Evolutionary conservation across 257 asterid species (phyloP).

Genomic region (Solanum chilense): DNA sequence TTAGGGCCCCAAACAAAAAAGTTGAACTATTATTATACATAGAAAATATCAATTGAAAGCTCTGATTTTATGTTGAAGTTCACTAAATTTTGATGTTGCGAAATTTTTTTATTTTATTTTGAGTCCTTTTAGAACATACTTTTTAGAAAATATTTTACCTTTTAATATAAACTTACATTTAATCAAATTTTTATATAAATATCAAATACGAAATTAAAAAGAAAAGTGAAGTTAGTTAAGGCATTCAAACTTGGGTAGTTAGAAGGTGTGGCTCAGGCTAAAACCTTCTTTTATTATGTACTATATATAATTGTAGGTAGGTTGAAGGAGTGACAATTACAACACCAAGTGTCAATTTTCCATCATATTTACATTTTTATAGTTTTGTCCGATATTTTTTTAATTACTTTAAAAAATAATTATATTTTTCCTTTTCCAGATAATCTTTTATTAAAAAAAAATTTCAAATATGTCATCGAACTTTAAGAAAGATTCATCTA

Average conservation of each 20-base stretch:
- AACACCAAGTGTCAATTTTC: background rate
- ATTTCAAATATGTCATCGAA: no score
- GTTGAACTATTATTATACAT: background rate
- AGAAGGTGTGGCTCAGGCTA: background rate
- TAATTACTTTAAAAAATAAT: no score
- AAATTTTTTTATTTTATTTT: no score
- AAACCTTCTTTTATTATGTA: background rate
- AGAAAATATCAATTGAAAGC: background rate
- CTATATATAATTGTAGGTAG: background rate
- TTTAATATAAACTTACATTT: accelerated
- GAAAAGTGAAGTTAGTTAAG: background rate
- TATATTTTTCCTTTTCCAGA: no score
- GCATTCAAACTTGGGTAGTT: background rate
- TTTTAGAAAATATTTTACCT: no score
- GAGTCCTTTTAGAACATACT: no score
- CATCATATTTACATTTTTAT: background rate
- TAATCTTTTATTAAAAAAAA: no score
- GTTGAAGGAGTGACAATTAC: background rate
- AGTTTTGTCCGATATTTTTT: no score
- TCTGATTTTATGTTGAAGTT: background rate
- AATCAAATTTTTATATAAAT: no score
- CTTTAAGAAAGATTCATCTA: no score
- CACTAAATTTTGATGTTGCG: accelerated
- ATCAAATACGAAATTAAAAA: no score
- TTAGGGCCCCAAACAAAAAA: background rate